Base-by-base conservation (phyloP, 148 eudicot species). In the Rhododendron mucronatum region DNA sequence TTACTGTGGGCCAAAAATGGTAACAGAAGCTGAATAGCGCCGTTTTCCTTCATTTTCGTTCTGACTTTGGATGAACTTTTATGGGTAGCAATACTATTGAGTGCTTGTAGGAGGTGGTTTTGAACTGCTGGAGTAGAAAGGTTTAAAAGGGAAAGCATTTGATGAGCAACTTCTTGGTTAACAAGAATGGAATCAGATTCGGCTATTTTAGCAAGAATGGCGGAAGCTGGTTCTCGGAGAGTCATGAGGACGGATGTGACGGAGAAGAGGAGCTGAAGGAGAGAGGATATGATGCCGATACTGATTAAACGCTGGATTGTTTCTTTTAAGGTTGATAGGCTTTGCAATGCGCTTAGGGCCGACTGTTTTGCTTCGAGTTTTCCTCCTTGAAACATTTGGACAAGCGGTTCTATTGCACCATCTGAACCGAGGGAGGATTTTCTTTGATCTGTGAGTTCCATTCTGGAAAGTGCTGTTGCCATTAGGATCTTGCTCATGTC, bases 401-500 rank as follows among this genome's bases (percentile, higher is more conserved):
- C 92, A 16, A 97, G 89, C 16, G 95, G 98, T 87, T 93, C 90
- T 12, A 95, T 91, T 51, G 95, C 98, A n/a, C 94, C 98, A 20
- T 89, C 84, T 90, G 92, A 90, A 84, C 96, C 98, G 0, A 97
- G 91, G 61, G 94, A 89, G 53, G 86, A 90, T 90, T 91, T 89
- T 44, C 90, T 83, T 86, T 96, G 93, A 79, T 93, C 95, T 14
- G 97, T 94, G 30, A 95, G 91, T 85, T 90, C 91, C 93, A 95
- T 91, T 87, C 94, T 93, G 88, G 98, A 92, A 57, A 96, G 88
- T 55, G 97, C 93, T 15, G 92, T 94, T 63, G 97, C 98, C 96
- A 95, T 94, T 71, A 96, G 93, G 82, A 95, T 92, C 85, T 94
- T 96, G 85, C 97, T 93, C 97, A 96, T 96, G 86, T 96, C 97